phyloP scores from a whole-genome alignment of 2,329 filamentous ascomycete species.

The Aphanocladium album region DNA sequence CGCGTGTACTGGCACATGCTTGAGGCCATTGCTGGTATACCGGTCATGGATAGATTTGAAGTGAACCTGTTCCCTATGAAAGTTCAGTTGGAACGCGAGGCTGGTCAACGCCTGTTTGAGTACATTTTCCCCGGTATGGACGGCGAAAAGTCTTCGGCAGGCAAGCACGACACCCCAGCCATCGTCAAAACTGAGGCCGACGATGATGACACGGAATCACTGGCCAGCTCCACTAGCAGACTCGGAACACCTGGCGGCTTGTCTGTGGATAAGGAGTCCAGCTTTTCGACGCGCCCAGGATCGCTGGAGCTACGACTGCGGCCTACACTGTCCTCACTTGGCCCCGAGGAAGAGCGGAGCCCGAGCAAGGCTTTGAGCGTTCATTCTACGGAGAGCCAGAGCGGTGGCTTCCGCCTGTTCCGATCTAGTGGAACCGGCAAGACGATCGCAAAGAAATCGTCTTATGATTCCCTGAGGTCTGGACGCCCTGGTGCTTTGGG shows the following conservation, averaged over 20 bases:
- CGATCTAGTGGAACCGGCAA: slow-evolving; percentile 38
- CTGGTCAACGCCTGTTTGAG: slow-evolving; percentile 89
- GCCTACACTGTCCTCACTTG: slow-evolving; percentile 65
- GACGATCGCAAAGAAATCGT: slow-evolving; percentile 47
- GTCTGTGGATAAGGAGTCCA: slow-evolving; percentile 39
- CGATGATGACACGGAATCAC: slow-evolving; percentile 40
- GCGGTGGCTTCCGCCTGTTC: slow-evolving; percentile 50
- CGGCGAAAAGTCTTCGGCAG: slow-evolving; percentile 40
- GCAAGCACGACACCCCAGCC: slow-evolving; percentile 58
- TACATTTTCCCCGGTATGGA: slow-evolving; percentile 92
- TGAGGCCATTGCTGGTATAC: slow-evolving; percentile 94
- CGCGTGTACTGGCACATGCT: slow-evolving; percentile 97
- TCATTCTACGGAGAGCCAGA: slow-evolving; percentile 43
- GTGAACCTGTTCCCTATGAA: slow-evolving; percentile 90
- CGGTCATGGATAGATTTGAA: slow-evolving; percentile 95
- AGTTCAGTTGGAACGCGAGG: slow-evolving; percentile 86
- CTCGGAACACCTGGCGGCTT: slow-evolving; percentile 25
- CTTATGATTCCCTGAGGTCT: slow-evolving; percentile 50
- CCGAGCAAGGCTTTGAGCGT: slow-evolving; percentile 46
- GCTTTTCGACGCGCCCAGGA: slow-evolving; percentile 59
- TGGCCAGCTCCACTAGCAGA: slow-evolving; percentile 34
- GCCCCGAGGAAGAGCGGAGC: slow-evolving; percentile 31
- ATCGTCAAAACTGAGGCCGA: slow-evolving; percentile 42
- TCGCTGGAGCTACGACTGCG: slow-evolving; percentile 77
- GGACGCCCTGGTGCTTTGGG: slow-evolving; percentile 36